Percentiles rank a stretch among this genome's conserved stretches.
Evolutionary conservation across 108 stramenopile genomes (phyloP).

Genomic region (Cyclotella kingstonii): DNA sequence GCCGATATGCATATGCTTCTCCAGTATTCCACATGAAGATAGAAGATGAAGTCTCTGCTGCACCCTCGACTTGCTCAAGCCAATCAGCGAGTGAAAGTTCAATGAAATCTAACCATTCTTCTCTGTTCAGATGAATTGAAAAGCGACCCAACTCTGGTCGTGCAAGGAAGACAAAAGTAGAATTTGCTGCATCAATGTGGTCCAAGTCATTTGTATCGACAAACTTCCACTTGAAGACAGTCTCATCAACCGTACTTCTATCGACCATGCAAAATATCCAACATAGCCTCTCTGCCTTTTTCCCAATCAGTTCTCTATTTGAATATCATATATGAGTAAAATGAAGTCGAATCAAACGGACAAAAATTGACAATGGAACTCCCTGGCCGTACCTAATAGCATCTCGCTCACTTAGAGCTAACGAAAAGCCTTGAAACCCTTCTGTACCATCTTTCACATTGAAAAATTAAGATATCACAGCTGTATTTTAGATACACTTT

Average conservation of each 20-base stretch:
- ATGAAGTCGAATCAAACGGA: background rate
- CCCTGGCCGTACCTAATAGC: slow-evolving; percentile 31
- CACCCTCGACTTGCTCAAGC: slow-evolving; percentile 81
- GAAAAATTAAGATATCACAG: background rate
- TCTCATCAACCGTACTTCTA: slow-evolving; percentile 63
- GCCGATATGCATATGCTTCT: slow-evolving; percentile 71
- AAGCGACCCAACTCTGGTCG: slow-evolving; percentile 77
- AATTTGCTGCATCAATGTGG: slow-evolving; percentile 6
- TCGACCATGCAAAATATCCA: slow-evolving; percentile 82
- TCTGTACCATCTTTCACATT: slow-evolving; percentile 57
- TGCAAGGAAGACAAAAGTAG: slow-evolving; percentile 35
- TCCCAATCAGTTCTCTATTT: slow-evolving; percentile 53
- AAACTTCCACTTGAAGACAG: slow-evolving; percentile 51
- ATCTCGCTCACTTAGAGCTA: slow-evolving; percentile 55
- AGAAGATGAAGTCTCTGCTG: slow-evolving; percentile 46
- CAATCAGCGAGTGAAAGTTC: slow-evolving; percentile 75
- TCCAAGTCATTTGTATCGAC: background rate
- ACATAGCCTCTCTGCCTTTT: slow-evolving; percentile 61
- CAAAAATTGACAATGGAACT: background rate
- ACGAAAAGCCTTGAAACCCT: slow-evolving; percentile 74
- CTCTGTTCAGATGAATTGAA: slow-evolving; percentile 47
- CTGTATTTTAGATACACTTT: background rate
- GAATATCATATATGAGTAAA: background rate
- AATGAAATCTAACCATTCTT: slow-evolving; percentile 76
- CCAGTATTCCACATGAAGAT: slow-evolving; percentile 66